Conservation (phyloP, 2,329 filamentous ascomycete genomes). For the Fusarium sp. region DNA sequence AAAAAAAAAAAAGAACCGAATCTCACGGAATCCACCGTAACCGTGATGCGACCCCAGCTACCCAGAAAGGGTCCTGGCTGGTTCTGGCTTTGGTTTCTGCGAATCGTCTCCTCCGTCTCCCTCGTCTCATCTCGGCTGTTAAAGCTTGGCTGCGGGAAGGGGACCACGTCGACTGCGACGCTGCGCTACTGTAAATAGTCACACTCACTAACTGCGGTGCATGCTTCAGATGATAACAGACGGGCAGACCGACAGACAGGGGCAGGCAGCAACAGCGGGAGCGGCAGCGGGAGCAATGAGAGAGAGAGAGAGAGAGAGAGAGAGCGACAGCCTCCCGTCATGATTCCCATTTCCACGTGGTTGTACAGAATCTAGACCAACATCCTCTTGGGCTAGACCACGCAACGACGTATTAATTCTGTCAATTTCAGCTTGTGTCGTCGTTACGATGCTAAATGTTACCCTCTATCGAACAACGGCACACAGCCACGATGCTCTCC, state of each 20-base stretch:
- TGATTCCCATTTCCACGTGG: background rate
- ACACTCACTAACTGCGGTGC: slow-evolving; percentile 19
- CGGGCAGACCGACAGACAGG: slow-evolving; percentile 2
- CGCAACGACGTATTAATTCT: slow-evolving; percentile 2
- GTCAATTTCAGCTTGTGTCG: slow-evolving; percentile 25
- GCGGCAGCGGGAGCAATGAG: background rate
- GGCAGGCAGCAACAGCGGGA: background rate
- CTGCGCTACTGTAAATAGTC: slow-evolving; percentile 34
- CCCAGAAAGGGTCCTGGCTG: background rate
- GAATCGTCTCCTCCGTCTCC: slow-evolving; percentile 2
- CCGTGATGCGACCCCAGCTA: background rate
- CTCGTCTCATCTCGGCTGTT: slow-evolving; percentile 40
- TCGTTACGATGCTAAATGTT: slow-evolving; percentile 7
- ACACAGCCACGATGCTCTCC: slow-evolving; percentile 34
- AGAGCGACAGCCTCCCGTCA: background rate
- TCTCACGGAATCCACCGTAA: slow-evolving; percentile 11
- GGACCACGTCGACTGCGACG: background rate
- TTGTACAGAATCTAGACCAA: slow-evolving; percentile 14
- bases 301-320: slow-evolving; percentile 5
- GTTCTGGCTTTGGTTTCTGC: background rate
- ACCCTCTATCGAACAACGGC: slow-evolving; percentile 11
- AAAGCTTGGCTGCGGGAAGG: slow-evolving; percentile 32
- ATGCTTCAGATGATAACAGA: slow-evolving; percentile 14
- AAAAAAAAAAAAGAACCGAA: slow-evolving; percentile 30
- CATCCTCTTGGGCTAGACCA: slow-evolving; percentile 11